phyloP scores from a whole-genome alignment of 164 flowering plant genomes.

The Aristolochia californica region DNA sequence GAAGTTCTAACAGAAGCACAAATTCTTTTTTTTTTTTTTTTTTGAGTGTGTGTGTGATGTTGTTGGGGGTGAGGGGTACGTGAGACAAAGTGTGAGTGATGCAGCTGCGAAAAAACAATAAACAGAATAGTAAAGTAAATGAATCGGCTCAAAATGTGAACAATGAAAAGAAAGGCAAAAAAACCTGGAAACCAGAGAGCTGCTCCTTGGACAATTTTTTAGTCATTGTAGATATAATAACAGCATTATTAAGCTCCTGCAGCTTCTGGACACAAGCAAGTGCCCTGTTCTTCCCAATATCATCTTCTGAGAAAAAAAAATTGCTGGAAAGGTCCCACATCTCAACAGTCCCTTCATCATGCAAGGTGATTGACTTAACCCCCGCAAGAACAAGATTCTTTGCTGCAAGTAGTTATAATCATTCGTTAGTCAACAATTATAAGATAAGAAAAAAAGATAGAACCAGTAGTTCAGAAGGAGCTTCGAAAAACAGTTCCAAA shows the following conservation, averaged over 20 bases:
- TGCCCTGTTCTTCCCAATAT: constrained; percentile 73
- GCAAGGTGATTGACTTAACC: constrained; percentile 81
- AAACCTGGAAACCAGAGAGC: constrained; percentile 68
- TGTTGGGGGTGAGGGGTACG: too few species aligned
- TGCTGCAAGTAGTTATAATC: constrained; percentile 42
- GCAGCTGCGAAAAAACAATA: too few species aligned
- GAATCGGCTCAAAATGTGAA: neutral
- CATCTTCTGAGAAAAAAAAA: constrained; percentile 61
- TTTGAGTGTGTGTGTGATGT: too few species aligned
- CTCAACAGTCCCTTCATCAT: constrained; percentile 69
- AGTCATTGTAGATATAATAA: constrained; percentile 43
- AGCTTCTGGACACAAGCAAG: constrained; percentile 69
- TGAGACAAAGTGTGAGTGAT: too few species aligned
- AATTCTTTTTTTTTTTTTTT: too few species aligned
- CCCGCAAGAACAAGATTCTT: constrained; percentile 88
- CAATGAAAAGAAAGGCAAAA: neutral
- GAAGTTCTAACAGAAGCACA: too few species aligned
- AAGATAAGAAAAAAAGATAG: too few species aligned
- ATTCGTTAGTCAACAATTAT: neutral
- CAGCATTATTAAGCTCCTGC: constrained; percentile 79
- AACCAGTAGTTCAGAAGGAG: too few species aligned
- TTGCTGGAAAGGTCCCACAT: constrained; percentile 83
- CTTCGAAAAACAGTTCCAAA: too few species aligned
- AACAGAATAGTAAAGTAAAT: too few species aligned
- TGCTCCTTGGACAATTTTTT: constrained; percentile 42